Evolutionary conservation across 164 flowering plant species (phyloP).

Genomic region (Chimonanthus salicifolius): DNA sequence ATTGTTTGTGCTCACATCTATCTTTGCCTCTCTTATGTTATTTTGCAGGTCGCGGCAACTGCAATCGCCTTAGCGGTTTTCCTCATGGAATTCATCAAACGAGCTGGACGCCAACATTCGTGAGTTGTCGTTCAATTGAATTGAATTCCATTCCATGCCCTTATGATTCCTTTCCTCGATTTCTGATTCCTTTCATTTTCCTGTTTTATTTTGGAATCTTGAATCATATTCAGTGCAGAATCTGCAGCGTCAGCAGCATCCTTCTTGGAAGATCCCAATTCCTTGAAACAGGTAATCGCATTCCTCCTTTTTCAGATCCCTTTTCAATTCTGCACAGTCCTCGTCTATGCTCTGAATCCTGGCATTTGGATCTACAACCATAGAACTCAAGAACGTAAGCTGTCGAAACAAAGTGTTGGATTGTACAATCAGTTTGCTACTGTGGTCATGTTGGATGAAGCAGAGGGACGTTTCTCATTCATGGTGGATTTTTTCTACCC

Average conservation of each 20-base stretch:
- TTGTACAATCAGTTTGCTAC: too few relatives aligned
- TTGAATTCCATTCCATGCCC: not conserved
- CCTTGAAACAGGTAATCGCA: constrained; percentile 7
- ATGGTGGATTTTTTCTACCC: too few relatives aligned
- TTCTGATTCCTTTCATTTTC: not conserved
- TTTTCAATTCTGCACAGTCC: not conserved
- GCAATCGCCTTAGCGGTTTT: constrained; percentile 1
- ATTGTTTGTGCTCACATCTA: not conserved
- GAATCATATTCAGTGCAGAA: not conserved
- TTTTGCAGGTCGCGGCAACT: not conserved
- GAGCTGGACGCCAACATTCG: constrained; percentile 6
- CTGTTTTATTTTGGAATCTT: not conserved
- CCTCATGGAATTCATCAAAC: constrained; percentile 7
- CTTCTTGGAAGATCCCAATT: constrained; percentile 12
- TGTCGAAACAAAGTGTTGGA: too few relatives aligned
- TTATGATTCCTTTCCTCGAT: not conserved
- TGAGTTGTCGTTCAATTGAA: not conserved
- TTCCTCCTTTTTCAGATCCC: not conserved
- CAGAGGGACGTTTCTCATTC: too few relatives aligned
- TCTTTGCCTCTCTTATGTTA: not conserved
- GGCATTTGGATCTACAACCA: not conserved
- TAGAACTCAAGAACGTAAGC: too few relatives aligned
- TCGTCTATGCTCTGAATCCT: not conserved
- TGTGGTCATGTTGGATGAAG: too few relatives aligned
- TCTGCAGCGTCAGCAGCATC: not conserved